phyloP scores from a whole-genome alignment of 345 rosid species.

The Sonneratia caseolaris region DNA sequence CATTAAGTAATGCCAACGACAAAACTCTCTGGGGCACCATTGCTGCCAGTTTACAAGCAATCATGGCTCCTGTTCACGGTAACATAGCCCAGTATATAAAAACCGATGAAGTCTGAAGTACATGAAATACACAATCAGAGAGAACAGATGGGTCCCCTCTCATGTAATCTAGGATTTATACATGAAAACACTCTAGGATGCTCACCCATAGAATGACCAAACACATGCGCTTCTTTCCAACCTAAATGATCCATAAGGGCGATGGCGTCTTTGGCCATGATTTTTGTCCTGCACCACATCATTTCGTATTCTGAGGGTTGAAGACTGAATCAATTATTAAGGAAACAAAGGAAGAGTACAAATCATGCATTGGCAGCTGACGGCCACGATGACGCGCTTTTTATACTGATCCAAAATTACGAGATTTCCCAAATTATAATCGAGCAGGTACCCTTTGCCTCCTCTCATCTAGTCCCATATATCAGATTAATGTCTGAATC shows the following conservation, averaged over 20 bases:
- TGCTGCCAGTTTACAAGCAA: constrained; percentile 89
- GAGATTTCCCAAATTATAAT: background rate
- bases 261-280: constrained; percentile 87
- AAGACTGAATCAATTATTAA: background rate
- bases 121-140: background rate
- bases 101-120: background rate
- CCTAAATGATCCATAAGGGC: constrained; percentile 80
- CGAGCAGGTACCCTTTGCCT: background rate
- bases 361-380: background rate
- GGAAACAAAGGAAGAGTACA: too few species aligned
- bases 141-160: background rate
- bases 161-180: background rate
- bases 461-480: background rate
- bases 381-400: background rate
- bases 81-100: background rate
- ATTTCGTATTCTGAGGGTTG: background rate
- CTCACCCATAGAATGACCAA: constrained; percentile 97
- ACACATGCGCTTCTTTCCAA: constrained; percentile 71
- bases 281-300: constrained; percentile 48
- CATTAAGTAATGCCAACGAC: constrained; percentile 84
- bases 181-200: background rate
- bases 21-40: constrained; percentile 70
- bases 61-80: constrained; percentile 69
- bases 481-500: background rate
- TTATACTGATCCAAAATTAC: background rate